Conservation (phyloP, 176 grass and related monocot species). For the Eleusine coracana region DNA sequence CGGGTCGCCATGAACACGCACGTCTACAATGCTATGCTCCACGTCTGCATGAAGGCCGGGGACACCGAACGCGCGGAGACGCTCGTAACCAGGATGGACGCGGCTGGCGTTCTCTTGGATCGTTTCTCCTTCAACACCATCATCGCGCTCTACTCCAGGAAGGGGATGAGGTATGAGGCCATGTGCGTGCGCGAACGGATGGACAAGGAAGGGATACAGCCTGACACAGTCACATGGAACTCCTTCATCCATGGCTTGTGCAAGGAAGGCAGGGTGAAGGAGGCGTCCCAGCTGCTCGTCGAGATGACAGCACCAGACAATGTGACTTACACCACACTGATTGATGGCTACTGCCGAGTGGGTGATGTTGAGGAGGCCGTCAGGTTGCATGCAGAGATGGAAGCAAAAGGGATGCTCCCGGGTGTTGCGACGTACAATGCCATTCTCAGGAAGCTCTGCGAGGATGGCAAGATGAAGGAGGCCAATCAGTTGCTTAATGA, state of each 20-base stretch:
- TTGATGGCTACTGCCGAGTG: slow-evolving; percentile 75
- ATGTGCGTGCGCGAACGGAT: slow-evolving; percentile 72
- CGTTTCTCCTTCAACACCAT: slow-evolving; percentile 79
- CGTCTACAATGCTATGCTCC: slow-evolving; percentile 87
- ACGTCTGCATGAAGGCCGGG: slow-evolving; percentile 80
- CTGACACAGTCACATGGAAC: slow-evolving; percentile 80
- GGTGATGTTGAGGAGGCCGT: slow-evolving; percentile 56
- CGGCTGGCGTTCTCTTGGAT: slow-evolving; percentile 46
- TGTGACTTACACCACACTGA: slow-evolving; percentile 82
- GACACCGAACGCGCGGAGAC: slow-evolving; percentile 47
- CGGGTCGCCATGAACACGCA: slow-evolving; percentile 59
- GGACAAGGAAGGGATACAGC: slow-evolving; percentile 54
- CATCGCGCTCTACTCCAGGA: slow-evolving; percentile 76
- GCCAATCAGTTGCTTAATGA: slow-evolving; percentile 71
- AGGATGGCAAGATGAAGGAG: slow-evolving; percentile 74
- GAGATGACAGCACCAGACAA: slow-evolving; percentile 61
- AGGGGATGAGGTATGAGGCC: slow-evolving; percentile 86
- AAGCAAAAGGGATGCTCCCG: slow-evolving; percentile 55
- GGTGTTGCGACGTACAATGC: slow-evolving; percentile 71
- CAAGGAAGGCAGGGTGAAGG: slow-evolving; percentile 77
- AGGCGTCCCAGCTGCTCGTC: slow-evolving; percentile 55
- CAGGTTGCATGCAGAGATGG: slow-evolving; percentile 67
- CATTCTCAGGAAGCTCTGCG: slow-evolving; percentile 79
- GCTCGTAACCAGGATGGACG: slow-evolving; percentile 66
- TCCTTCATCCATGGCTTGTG: slow-evolving; percentile 68